phyloP scores from a whole-genome alignment of 2,329 filamentous ascomycete species.

The Trichoderma simmonsii region DNA sequence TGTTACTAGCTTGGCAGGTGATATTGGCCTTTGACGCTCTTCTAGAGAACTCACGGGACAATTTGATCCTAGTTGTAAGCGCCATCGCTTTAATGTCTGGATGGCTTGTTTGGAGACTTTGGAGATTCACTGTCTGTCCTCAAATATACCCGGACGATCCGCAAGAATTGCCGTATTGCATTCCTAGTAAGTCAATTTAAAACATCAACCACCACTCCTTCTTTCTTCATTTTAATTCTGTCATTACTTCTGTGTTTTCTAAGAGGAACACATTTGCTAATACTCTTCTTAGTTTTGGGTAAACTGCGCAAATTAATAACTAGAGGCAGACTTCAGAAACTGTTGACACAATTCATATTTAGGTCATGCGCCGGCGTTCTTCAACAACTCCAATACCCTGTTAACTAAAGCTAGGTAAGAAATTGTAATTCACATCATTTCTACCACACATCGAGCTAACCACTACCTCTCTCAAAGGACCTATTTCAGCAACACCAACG shows the following conservation, averaged over 20 bases:
- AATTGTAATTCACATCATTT: background rate
- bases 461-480: background rate
- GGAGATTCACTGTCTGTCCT: conserved; percentile 12
- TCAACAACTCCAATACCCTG: conserved; percentile 24
- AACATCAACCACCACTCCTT: background rate
- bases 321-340: background rate
- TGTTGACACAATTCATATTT: background rate
- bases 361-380: conserved; percentile 26
- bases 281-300: background rate
- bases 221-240: background rate
- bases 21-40: background rate
- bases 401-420: conserved; percentile 23
- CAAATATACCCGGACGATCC: conserved; percentile 5
- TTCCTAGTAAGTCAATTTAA: conserved; percentile 5
- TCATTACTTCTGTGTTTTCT: background rate
- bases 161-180: conserved; percentile 14
- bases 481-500: conserved; percentile 18
- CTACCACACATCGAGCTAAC: background rate
- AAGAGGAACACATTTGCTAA: background rate
- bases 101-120: conserved; percentile 2
- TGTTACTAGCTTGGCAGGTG: background rate
- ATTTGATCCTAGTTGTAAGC: background rate
- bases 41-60: background rate
- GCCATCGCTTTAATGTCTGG: background rate
- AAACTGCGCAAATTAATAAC: background rate